Base-by-base conservation (phyloP, 2,329 filamentous ascomycete species). In the Lecanosticta acicola region DNA sequence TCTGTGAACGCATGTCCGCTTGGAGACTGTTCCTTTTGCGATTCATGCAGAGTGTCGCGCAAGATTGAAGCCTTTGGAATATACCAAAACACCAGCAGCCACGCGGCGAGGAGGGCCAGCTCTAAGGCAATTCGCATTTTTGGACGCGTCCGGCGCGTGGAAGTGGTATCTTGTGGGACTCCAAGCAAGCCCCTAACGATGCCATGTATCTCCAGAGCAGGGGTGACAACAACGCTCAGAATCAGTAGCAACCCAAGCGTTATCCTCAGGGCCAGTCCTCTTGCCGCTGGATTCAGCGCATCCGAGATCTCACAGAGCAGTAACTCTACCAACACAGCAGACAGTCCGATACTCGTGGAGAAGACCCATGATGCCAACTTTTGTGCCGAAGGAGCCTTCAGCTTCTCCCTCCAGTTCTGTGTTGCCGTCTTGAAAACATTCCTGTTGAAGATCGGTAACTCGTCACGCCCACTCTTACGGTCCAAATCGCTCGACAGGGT, bases 261-360 rank as follows among this genome's bases (percentile, higher is more conserved):
- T 21, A 84, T 67, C 46, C 79, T 75, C 55, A 94, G 72, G 17
- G 84, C 86, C 20, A 84, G 62, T 17, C 77, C 78, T 48, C 87
- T 75, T 10, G 85, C 86, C 24, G 73, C 71, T 4, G 81, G 75
- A 53, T 83, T 77, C n/a, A 87, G 75, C 3, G 84, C 75, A 59
- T 87, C 86, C 19, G 85, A 81, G 35, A 94, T 87, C 67, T 94
- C 88, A 58, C 86, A 88, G 7, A 94, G 75, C 37, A 94, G 85
- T 55, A 94, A 70, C 66, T 90, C 83, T 2, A 82, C 87, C 37
- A 94, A 72, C 1, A 91, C 85, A 32, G 84, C 78, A 4, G 87
- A 84, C 7, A 94, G 74, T 1, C 81, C 87, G 29, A 93, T 79
- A 8, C 86, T 94, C 1, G 80, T 77, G 4, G 85, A 82, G 65